Base-by-base conservation (phyloP, 2,329 filamentous ascomycete species). In the Coniochaeta prunicola region DNA sequence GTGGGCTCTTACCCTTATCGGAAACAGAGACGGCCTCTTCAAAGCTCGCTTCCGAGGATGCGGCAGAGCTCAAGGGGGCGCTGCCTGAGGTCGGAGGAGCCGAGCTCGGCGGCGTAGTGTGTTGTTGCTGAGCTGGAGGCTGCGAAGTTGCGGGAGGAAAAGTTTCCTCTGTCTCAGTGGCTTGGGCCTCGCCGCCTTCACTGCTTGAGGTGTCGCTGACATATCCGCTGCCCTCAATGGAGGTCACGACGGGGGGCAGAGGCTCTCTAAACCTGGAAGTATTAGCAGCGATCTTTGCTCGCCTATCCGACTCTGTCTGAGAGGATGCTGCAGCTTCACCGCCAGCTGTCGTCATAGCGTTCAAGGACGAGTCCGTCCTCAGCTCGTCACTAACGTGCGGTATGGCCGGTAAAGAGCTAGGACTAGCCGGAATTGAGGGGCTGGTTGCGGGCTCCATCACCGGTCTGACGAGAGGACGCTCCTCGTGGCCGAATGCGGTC, bases 181-280 rank as follows among this genome's bases (percentile, higher is more conserved):
- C 21, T 13, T 28, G 9, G 13, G 24, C 15, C 19, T 56, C 15
- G 5, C 42, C 36, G 6, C 30, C 54, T 21, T 30, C 26, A 21
- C 36, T 42, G 34, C 26, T 42, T n/a, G 77, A 75, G 53, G 79
- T 83, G 60, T 88, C 84, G 15, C 86, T 89, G 15, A 78, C 72
- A 63, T 89, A 86, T 1, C 83, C 86, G 58, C 73, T 81, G 10
- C 82, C 84, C 67, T 92, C 87, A 19, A 88, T 81, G 1, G 86
- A 86, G 0, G 87, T 88, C 13, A 90, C 85, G 17, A 90, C 80
- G 1, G 87, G 87, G 4, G 89, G 86, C 34, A 91, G 70, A 17
- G 90, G 88, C 62, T 89, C 83, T 57, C 82, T 77, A 61, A 79
- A 79, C 64, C 78, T 79, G 8, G 81, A 82, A 13, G 78, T 83